Evolutionary conservation across 2,329 filamentous ascomycete species (phyloP).

Genomic region (Colletotrichum noveboracense): DNA sequence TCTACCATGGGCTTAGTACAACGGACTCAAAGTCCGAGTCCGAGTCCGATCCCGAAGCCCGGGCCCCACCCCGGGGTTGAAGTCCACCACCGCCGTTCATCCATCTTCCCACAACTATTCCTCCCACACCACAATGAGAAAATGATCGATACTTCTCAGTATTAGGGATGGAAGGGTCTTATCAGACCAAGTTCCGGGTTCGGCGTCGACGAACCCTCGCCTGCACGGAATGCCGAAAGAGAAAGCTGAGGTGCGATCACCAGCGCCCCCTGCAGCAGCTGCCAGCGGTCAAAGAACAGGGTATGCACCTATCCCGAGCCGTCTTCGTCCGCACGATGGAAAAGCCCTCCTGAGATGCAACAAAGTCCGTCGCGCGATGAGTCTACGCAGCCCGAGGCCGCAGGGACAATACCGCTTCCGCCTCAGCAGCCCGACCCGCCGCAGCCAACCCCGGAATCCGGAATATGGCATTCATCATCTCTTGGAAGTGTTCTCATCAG

Average conservation of each 20-base stretch:
- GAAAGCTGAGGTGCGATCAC: constrained; percentile 67
- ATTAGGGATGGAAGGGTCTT: neutral
- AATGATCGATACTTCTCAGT: neutral
- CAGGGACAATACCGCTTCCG: neutral
- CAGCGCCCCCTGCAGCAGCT: constrained; percentile 65
- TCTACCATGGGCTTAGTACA: neutral
- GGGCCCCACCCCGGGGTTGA: neutral
- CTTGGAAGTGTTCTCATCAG: neutral
- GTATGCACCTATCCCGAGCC: constrained; percentile 55
- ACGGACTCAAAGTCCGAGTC: neutral
- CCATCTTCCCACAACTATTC: neutral
- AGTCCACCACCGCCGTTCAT: neutral
- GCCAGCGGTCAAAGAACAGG: constrained; percentile 57
- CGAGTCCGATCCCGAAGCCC: neutral
- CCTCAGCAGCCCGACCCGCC: neutral
- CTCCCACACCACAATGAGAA: neutral
- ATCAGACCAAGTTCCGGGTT: neutral
- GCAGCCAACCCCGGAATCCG: neutral
- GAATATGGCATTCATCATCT: neutral
- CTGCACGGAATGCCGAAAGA: constrained; percentile 61
- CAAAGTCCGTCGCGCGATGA: neutral
- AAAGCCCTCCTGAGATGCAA: neutral
- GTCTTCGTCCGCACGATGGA: constrained; percentile 29
- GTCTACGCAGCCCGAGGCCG: neutral
- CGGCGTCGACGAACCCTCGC: constrained; percentile 48